Base-by-base conservation (phyloP, 2,329 filamentous ascomycete species). In the Ophioceras dolichostomum region DNA sequence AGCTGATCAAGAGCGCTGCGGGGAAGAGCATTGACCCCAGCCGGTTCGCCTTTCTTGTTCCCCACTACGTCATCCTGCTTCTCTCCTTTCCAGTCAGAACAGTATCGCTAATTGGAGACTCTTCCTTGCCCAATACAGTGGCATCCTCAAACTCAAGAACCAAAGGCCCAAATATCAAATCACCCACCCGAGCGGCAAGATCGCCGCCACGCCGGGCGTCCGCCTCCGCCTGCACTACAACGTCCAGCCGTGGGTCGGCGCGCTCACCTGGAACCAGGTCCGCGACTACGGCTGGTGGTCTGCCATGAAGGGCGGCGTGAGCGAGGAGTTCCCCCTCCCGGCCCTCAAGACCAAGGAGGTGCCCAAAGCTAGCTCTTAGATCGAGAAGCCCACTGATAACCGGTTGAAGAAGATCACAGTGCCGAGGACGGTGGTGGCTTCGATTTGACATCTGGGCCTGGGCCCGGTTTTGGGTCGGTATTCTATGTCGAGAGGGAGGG, bases 101-200 rank as follows among this genome's bases (percentile, higher is more conserved):
- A 12, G 10, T 13, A 13, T 26, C 27, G 14, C 32, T 18, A 14
- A 14, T 10, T 26, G 22, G 8, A 12, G 8, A 26, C 30, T 24
- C 18, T 7, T 27, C 26, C 14, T 26, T 4, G 14, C 20, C 10
- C 24, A 14, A 34, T 27, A 28, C 35, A 78, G 79, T 5, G 89
- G 88, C 21, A 71, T 83, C 37, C 62, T 96, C 28, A 71, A 75
- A 40, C 70, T 96, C 46, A 76, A 78, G 54, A 88, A 88, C 58
- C 85, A 94, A 58, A 82, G 80, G 54, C 83, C 88, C 3, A 98
- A 98, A 61, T 98, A 98, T 67, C 87, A 94, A 56, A 91, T 98
- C 61, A 94, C 88, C 4, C 87, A 95, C 57, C 83, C 89, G 10
- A 73, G 72, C 10, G 83, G 88, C 43, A 79, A 78, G 57, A 70